Percentiles rank a stretch among this genome's conserved stretches.
Evolutionary conservation across 306 rosid species (phyloP).

Genomic region (Ormosia emarginata): DNA sequence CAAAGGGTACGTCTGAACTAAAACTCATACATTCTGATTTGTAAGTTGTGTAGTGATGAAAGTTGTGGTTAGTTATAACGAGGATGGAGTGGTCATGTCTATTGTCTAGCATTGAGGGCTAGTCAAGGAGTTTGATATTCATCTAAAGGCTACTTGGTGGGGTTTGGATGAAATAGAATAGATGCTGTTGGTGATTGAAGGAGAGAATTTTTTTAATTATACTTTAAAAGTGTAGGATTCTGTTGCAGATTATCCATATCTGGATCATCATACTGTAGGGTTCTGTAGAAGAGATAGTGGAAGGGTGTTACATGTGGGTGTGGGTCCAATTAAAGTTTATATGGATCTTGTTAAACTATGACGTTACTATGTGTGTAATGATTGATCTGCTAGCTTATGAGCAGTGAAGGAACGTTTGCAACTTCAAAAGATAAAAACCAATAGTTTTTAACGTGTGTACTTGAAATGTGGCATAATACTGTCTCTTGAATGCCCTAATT

Average conservation of each 20-base stretch:
- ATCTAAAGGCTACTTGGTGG: background rate
- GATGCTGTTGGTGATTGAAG: background rate
- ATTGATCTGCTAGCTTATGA: background rate
- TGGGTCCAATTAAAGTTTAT: background rate
- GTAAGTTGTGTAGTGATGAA: background rate
- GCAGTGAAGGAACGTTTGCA: background rate
- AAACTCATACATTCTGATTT: constrained; percentile 14
- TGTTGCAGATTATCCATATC: constrained; percentile 12
- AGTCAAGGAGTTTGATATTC: constrained; percentile 9
- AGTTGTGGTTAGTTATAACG: constrained; percentile 16
- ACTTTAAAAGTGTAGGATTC: background rate
- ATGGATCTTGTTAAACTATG: background rate
- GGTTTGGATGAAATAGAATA: constrained; percentile 14
- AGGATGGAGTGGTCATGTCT: constrained; percentile 4
- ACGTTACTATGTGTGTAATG: background rate
- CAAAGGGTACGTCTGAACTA: constrained; percentile 64
- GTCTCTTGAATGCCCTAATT: background rate
- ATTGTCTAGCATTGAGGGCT: background rate
- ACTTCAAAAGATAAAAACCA: background rate
- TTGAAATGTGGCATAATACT: constrained; percentile 6
- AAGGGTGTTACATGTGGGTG: background rate
- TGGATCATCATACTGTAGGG: background rate
- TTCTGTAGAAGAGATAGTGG: background rate
- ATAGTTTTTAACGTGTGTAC: background rate
- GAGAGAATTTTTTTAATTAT: background rate